phyloP scores from a whole-genome alignment of 805 yeast genomes.

The Schizosaccharomyces octosporus region DNA sequence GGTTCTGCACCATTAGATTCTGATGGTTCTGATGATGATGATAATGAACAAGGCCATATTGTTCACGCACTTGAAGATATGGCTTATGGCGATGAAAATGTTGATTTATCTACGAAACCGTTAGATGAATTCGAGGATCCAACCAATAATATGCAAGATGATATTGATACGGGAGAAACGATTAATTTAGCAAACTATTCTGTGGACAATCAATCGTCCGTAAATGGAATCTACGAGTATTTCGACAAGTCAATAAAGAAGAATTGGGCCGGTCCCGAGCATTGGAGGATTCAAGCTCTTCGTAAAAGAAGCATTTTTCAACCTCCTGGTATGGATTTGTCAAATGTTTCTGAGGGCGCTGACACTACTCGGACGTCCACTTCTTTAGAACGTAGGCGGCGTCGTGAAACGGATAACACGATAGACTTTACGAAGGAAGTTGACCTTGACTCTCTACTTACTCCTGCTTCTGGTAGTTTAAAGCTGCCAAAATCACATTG shows the following conservation, averaged over 20 bases:
- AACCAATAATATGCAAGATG: background rate
- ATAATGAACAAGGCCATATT: constrained; percentile 4
- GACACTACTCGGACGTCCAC: constrained; percentile 2
- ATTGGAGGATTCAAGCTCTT: constrained; percentile 46
- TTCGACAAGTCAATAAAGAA: constrained; percentile 47
- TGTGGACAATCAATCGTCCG: background rate
- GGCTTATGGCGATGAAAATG: background rate
- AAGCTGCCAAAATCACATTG: constrained; percentile 18
- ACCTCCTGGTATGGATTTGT: background rate
- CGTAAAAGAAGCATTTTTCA: background rate
- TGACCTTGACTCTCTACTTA: constrained; percentile 20
- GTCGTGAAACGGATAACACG: constrained; percentile 14
- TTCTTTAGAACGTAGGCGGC: constrained; percentile 2
- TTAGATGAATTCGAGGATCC: background rate
- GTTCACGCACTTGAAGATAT: background rate
- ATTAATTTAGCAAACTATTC: background rate
- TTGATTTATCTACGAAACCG: background rate
- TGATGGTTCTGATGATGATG: constrained; percentile 6
- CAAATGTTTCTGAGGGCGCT: background rate
- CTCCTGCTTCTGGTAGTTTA: constrained; percentile 18
- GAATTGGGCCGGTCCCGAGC: constrained; percentile 75
- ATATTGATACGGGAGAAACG: background rate
- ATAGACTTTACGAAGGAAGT: constrained; percentile 24
- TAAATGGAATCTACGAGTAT: constrained; percentile 34
- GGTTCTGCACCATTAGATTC: constrained; percentile 10